phyloP scores from a whole-genome alignment of 140 eudicot genomes.

The Flaveria floridana region DNA sequence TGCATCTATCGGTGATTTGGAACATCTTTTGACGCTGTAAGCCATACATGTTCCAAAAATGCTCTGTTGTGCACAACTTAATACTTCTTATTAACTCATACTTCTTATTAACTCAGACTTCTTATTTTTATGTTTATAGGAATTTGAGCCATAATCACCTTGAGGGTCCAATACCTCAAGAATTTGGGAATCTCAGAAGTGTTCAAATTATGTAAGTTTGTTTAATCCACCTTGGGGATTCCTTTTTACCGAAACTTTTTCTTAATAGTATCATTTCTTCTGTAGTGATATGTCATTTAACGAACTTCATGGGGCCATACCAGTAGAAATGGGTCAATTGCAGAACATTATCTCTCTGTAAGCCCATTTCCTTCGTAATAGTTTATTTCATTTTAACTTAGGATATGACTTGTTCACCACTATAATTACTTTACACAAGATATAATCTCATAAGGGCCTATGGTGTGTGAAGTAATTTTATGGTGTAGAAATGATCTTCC shows the following conservation, averaged over 20 bases:
- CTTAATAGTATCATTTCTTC: constrained; percentile 1
- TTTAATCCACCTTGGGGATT: not conserved
- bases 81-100: no score
- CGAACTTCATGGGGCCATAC: constrained; percentile 53
- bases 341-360: constrained; percentile 70
- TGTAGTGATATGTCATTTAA: constrained; percentile 77
- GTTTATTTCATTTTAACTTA: not conserved
- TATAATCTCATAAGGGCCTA: not conserved
- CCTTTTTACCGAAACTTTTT: not conserved
- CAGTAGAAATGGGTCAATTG: constrained; percentile 74
- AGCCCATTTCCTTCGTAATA: constrained; percentile 24
- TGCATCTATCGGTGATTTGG: constrained; percentile 84
- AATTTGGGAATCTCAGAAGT: constrained; percentile 84
- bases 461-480: not conserved
- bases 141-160: constrained; percentile 77
- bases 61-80: not conserved
- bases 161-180: constrained; percentile 65
- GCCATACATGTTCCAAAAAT: not conserved
- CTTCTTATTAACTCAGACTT: not conserved
- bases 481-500: not conserved
- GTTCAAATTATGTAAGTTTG: constrained; percentile 61
- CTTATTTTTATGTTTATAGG: constrained; percentile 30
- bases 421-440: not conserved
- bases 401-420: not conserved
- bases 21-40: constrained; percentile 87